phyloP scores from a whole-genome alignment of 2,329 filamentous ascomycete genomes.

The Diaporthe aspalathi region DNA sequence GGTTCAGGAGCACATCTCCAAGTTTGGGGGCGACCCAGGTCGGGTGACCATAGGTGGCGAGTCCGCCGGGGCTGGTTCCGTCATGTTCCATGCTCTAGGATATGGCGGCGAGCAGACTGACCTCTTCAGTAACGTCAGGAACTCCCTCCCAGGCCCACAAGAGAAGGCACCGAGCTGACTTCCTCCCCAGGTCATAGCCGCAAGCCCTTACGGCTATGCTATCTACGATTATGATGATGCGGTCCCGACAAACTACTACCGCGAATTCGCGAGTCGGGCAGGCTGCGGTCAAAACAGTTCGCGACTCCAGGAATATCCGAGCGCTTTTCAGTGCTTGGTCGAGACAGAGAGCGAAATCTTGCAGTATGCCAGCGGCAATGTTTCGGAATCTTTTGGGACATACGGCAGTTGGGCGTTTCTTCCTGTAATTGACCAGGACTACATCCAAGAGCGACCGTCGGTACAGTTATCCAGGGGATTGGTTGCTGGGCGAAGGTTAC shows the following conservation, averaged over 20 bases:
- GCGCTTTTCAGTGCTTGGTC: slow-evolving; percentile 45
- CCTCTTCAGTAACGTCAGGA: slow-evolving; percentile 44
- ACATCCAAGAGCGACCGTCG: slow-evolving; percentile 42
- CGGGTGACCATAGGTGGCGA: slow-evolving; percentile 48
- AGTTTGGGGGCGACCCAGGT: slow-evolving; percentile 49
- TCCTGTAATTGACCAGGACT: slow-evolving; percentile 46
- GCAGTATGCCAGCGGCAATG: slow-evolving; percentile 45
- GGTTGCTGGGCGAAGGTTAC: slow-evolving; percentile 33
- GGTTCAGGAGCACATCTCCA: slow-evolving; percentile 58
- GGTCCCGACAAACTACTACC: slow-evolving; percentile 41
- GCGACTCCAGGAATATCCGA: slow-evolving; percentile 35
- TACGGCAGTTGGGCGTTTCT: slow-evolving; percentile 47
- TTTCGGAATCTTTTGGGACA: slow-evolving; percentile 45
- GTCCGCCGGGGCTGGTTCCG: slow-evolving; percentile 45
- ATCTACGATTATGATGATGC: slow-evolving; percentile 43
- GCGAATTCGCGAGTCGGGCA: slow-evolving; percentile 44
- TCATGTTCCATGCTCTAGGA: slow-evolving; percentile 43
- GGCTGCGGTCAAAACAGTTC: slow-evolving; percentile 40
- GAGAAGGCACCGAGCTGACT: not conserved
- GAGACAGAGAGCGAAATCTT: slow-evolving; percentile 42
- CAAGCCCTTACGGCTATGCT: slow-evolving; percentile 45
- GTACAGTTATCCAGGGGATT: slow-evolving; percentile 30
- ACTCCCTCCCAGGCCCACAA: not conserved
- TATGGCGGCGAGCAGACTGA: slow-evolving; percentile 43
- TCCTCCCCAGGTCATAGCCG: slow-evolving; percentile 41